phyloP scores from a whole-genome alignment of 352 stramenopile species.

The Globisporangium recalcitrans region DNA sequence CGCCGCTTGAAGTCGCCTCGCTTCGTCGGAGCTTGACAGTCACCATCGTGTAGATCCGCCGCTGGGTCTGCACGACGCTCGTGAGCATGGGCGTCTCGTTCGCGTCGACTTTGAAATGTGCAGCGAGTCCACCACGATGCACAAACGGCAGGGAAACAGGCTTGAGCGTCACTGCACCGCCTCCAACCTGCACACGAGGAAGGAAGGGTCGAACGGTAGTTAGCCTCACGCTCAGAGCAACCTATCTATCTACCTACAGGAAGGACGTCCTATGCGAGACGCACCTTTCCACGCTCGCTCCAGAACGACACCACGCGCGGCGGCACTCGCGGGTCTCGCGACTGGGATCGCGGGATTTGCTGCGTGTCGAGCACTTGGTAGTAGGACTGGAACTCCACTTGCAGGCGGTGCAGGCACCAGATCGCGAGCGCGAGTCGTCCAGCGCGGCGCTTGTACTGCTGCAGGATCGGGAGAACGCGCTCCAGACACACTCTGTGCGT shows the following conservation, averaged over 20 bases:
- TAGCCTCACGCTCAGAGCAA: not conserved
- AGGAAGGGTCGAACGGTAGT: no score
- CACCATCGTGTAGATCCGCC: constrained; percentile 56
- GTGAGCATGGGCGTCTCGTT: constrained; percentile 47
- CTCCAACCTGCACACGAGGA: constrained; percentile 24
- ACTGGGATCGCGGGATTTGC: constrained; percentile 31
- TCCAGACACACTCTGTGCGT: constrained; percentile 23
- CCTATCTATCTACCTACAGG: no score
- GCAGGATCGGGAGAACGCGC: constrained; percentile 18
- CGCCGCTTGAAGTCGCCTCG: not conserved
- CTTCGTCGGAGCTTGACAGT: constrained; percentile 27
- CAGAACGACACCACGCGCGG: constrained; percentile 49
- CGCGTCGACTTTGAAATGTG: constrained; percentile 18
- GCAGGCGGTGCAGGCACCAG: constrained; percentile 24
- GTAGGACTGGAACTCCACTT: constrained; percentile 38
- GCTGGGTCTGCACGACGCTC: constrained; percentile 42
- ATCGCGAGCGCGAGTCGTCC: constrained; percentile 33
- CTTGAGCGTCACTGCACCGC: constrained; percentile 21
- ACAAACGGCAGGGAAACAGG: constrained; percentile 25
- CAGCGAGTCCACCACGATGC: constrained; percentile 24
- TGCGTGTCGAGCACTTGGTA: constrained; percentile 51
- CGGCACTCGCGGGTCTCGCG: constrained; percentile 46
- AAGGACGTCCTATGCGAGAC: no score
- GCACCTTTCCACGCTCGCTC: constrained; percentile 47
- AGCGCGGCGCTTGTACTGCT: constrained; percentile 19